Evolutionary conservation across 305 asterid species (phyloP).

Genomic region (Plantago lanceolata): DNA sequence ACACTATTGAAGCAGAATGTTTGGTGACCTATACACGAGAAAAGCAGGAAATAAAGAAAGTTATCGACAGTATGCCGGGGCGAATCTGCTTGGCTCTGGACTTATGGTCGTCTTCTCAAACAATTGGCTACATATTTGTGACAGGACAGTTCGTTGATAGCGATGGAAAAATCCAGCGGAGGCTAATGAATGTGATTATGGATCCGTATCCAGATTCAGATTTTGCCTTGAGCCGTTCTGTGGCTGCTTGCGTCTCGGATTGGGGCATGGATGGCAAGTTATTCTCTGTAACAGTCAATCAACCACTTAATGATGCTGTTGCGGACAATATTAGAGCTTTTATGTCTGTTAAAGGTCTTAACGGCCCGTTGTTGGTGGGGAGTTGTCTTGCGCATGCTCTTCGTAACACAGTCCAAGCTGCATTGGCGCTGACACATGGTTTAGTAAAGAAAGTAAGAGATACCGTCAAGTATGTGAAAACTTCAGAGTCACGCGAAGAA

Average conservation of each 20-base stretch:
- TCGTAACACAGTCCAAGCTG: constrained; percentile 55
- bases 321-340: constrained; percentile 63
- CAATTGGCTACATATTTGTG: constrained; percentile 62
- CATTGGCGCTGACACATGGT: constrained; percentile 36
- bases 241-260: constrained; percentile 81
- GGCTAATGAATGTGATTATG: constrained; percentile 73
- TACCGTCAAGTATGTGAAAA: constrained; percentile 73
- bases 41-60: constrained; percentile 59
- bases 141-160: constrained; percentile 79
- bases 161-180: constrained; percentile 85
- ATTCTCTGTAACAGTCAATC: constrained; percentile 72
- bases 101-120: constrained; percentile 65
- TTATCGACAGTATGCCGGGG: constrained; percentile 71
- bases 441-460: constrained; percentile 69
- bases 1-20: constrained; percentile 84
- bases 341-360: constrained; percentile 74
- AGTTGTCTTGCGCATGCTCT: constrained; percentile 74
- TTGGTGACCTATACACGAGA: constrained; percentile 80
- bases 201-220: constrained; percentile 84
- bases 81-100: constrained; percentile 73
- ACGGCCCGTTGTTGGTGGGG: constrained; percentile 63
- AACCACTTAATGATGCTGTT: constrained; percentile 46
- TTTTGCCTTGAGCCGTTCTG: constrained; percentile 79
- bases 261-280: constrained; percentile 85
- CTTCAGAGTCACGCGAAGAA: constrained; percentile 69